Evolutionary conservation across 176 grass and related monocot species (phyloP).

Genomic region (Hsuehochloa calcarea): DNA sequence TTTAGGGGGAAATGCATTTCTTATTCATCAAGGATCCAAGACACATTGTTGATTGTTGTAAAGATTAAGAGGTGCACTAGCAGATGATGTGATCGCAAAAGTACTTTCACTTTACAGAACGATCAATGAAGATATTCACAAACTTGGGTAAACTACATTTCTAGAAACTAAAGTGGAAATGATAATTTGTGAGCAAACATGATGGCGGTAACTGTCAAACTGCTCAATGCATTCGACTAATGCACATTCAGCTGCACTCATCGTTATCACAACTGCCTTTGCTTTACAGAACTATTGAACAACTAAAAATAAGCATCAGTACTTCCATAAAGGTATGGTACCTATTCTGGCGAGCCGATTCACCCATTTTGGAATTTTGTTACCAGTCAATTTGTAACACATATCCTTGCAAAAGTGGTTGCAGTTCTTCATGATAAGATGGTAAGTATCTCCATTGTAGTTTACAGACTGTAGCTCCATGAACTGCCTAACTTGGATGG

Average conservation of each 20-base stretch:
- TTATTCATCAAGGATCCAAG: not conserved
- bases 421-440: constrained; percentile 95
- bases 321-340: constrained; percentile 22
- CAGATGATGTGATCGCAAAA: constrained; percentile 18
- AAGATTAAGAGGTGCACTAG: constrained; percentile 15
- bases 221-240: constrained; percentile 26
- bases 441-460: constrained; percentile 92
- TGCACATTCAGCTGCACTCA: constrained; percentile 19
- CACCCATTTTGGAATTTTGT: constrained; percentile 85
- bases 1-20: not conserved
- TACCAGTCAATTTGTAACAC: constrained; percentile 86
- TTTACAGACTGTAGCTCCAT: constrained; percentile 88
- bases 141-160: constrained; percentile 27
- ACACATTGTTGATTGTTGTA: not conserved
- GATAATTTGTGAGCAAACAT: constrained; percentile 13
- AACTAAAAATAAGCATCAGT: constrained; percentile 26
- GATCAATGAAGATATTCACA: not conserved
- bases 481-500: constrained; percentile 78
- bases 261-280: not conserved
- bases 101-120: not conserved
- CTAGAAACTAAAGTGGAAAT: constrained; percentile 30
- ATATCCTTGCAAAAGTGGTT: constrained; percentile 98
- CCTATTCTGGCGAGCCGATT: constrained; percentile 95
- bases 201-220: not conserved
- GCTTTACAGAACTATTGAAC: constrained; percentile 16